phyloP scores from a whole-genome alignment of 495 filamentous ascomycete species.

The Aspergillus heteromorphus region DNA sequence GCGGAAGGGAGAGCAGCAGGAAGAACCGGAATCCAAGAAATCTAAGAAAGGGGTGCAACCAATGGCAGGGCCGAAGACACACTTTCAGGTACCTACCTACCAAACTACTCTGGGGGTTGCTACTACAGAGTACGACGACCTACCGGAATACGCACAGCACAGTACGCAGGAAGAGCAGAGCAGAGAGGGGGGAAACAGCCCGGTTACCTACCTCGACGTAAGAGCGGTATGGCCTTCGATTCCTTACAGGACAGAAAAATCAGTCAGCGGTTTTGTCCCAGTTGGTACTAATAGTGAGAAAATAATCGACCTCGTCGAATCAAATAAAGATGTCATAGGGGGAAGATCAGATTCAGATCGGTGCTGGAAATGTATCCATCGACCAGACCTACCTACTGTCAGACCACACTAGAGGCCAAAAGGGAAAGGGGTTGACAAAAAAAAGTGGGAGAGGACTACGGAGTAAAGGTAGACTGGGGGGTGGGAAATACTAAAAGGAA shows the following conservation, averaged over 20 bases:
- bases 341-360: constrained; percentile 14
- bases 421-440: neutral
- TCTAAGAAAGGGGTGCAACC: constrained; percentile 27
- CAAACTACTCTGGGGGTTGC: too few relatives aligned
- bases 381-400: constrained; percentile 9
- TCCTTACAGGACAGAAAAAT: constrained; percentile 5
- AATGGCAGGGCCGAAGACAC: constrained; percentile 18
- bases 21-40: constrained; percentile 24
- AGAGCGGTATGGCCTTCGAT: constrained; percentile 7
- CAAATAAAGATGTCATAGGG: constrained; percentile 9
- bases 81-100: constrained; percentile 5
- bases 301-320: constrained; percentile 5
- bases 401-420: constrained; percentile 5
- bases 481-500: neutral
- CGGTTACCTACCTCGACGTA: constrained; percentile 8
- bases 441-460: neutral
- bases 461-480: constrained; percentile 1
- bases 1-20: constrained; percentile 9
- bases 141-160: too few relatives aligned
- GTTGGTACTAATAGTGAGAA: constrained; percentile 2
- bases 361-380: constrained; percentile 9
- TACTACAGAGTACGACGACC: too few relatives aligned
- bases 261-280: neutral
- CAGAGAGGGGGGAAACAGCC: neutral
- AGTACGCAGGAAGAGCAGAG: too few relatives aligned